phyloP scores from a whole-genome alignment of 768 basidiomycete genomes.

The Psilocybe cyanescens region DNA sequence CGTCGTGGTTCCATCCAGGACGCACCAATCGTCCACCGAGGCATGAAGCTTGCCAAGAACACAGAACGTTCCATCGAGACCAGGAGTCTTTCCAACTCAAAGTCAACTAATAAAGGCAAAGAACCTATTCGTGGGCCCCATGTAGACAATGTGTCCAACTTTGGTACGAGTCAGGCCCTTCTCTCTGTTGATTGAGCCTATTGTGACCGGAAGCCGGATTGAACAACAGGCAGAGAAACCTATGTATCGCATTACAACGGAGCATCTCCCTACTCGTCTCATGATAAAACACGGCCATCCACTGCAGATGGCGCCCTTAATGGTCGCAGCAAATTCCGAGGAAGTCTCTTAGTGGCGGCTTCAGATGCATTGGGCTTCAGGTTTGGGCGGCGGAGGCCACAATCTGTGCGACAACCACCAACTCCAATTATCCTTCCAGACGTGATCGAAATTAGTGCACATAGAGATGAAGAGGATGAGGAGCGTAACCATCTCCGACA shows the following conservation, averaged over 20 bases:
- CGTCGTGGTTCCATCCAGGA: conserved; percentile 24
- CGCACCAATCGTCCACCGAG: conserved; percentile 10
- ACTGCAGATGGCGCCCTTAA: conserved; percentile 20
- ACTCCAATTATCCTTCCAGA: conserved; percentile 58
- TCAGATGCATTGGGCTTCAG: conserved; percentile 54
- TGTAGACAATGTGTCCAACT: conserved; percentile 23
- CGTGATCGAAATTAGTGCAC: conserved; percentile 73
- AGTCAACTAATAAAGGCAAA: conserved; percentile 34
- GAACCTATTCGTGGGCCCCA: conserved; percentile 26
- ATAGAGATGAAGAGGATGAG: conserved; percentile 64
- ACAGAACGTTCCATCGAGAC: conserved; percentile 14
- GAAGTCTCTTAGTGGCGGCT: conserved; percentile 55
- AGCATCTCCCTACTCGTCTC: conserved; percentile 17
- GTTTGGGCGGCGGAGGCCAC: conserved; percentile 49
- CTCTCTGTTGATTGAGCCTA: background rate
- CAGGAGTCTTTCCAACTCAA: conserved; percentile 22
- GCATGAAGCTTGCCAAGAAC: conserved; percentile 25
- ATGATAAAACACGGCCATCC: conserved; percentile 19
- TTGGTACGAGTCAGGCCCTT: conserved; percentile 10
- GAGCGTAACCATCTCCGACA: conserved; percentile 78
- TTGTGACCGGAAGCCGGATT: background rate
- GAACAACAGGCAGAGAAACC: conserved; percentile 18
- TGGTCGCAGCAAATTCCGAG: conserved; percentile 38
- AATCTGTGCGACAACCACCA: conserved; percentile 34
- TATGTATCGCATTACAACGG: conserved; percentile 28